Evolutionary conservation across 768 basidiomycete genomes (phyloP).

Genomic region (Panellus pusillus): DNA sequence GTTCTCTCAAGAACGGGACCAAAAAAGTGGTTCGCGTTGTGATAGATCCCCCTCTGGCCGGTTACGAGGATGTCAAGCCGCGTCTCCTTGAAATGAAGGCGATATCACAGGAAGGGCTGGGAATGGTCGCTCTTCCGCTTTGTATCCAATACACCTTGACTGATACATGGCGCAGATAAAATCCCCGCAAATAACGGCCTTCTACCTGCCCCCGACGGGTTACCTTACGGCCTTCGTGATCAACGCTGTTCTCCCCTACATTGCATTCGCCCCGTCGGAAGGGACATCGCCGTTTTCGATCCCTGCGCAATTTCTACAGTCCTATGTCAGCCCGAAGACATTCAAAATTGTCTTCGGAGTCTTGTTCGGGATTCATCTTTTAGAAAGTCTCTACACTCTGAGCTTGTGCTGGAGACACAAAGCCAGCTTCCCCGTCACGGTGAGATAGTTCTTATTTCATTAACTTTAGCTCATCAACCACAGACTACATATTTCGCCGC

Average conservation of each 20-base stretch:
- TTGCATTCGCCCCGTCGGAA: constrained; percentile 25
- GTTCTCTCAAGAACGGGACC: constrained; percentile 50
- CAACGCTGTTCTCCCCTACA: constrained; percentile 32
- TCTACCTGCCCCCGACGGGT: constrained; percentile 42
- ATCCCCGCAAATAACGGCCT: constrained; percentile 60
- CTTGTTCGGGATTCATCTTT: constrained; percentile 36
- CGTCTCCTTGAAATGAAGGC: constrained; percentile 79
- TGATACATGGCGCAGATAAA: constrained; percentile 43
- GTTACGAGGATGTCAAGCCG: constrained; percentile 82
- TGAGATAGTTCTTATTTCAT: constrained; percentile 22
- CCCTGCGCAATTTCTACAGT: constrained; percentile 34
- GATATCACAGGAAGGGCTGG: constrained; percentile 74
- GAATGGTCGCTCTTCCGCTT: constrained; percentile 52
- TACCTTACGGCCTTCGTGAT: constrained; percentile 25
- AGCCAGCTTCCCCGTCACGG: constrained; percentile 43
- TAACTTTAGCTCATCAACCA: background rate
- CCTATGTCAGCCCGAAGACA: constrained; percentile 28
- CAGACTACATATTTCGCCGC: constrained; percentile 53
- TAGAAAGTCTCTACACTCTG: constrained; percentile 50
- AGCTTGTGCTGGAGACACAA: constrained; percentile 42
- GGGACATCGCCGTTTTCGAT: constrained; percentile 29
- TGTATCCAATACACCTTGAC: background rate
- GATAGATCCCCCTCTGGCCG: constrained; percentile 70
- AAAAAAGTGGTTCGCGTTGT: constrained; percentile 52
- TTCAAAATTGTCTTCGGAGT: constrained; percentile 36